A percentile compares a stretch with the other conserved stretches of the same genome.
phyloP scores from a whole-genome alignment of 148 eudicot genomes.

The Chenopodium formosanum region DNA sequence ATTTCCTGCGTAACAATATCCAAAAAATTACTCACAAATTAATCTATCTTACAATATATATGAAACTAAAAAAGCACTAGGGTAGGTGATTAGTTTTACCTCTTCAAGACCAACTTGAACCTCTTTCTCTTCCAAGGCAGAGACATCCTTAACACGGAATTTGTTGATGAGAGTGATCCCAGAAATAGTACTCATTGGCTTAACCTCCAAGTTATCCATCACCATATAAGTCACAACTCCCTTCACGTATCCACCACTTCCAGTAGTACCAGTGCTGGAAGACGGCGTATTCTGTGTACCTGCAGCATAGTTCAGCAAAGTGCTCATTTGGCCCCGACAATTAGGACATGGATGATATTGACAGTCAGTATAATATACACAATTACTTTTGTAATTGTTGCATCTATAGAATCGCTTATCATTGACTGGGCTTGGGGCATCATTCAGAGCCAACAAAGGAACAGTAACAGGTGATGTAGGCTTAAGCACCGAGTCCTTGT shows the following conservation, averaged over 20 bases:
- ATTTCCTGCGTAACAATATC: conserved; percentile 1
- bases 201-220: conserved; percentile 29
- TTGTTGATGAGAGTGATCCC: conserved; percentile 19
- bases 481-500: background rate
- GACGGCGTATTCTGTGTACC: background rate
- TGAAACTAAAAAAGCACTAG: no score
- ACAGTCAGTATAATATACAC: background rate
- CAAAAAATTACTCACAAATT: no score
- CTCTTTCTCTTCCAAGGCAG: conserved; percentile 19
- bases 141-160: conserved; percentile 15
- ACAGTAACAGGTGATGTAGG: background rate
- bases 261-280: background rate
- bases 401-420: background rate
- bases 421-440: background rate
- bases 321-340: background rate
- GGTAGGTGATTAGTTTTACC: conserved; percentile 8
- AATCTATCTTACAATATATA: no score
- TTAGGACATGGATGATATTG: background rate
- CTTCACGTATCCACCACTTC: conserved; percentile 25
- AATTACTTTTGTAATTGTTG: background rate
- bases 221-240: conserved; percentile 31
- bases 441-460: conserved; percentile 14
- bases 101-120: conserved; percentile 22
- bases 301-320: background rate
- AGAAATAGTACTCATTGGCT: conserved; percentile 29